Percentiles rank a stretch among this genome's conserved stretches.
phyloP scores from a whole-genome alignment of 257 asterid species.

The Nicotiana noctiflora region DNA sequence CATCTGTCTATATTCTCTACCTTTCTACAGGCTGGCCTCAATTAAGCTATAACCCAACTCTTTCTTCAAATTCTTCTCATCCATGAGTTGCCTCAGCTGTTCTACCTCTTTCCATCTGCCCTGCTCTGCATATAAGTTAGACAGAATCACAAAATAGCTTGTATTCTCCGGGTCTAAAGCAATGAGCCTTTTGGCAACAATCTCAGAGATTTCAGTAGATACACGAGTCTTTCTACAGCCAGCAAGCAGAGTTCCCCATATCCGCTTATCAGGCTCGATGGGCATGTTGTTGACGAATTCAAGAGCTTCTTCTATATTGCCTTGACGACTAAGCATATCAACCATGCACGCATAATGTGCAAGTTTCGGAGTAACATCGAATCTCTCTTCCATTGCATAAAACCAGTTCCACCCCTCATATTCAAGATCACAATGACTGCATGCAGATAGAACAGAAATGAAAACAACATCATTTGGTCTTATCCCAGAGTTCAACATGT shows the following conservation, averaged over 20 bases:
- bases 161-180: constrained; percentile 44
- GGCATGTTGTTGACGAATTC: constrained; percentile 67
- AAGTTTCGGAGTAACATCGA: constrained; percentile 47
- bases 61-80: constrained; percentile 43
- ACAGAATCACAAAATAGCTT: constrained; percentile 47
- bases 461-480: constrained; percentile 66
- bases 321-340: constrained; percentile 86
- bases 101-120: constrained; percentile 76
- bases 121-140: constrained; percentile 61
- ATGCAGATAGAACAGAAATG: constrained; percentile 65
- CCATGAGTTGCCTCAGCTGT: constrained; percentile 43
- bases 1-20: not conserved
- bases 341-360: constrained; percentile 89
- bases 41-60: constrained; percentile 47
- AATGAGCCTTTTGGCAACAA: constrained; percentile 43
- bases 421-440: constrained; percentile 81
- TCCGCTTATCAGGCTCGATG: constrained; percentile 60
- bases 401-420: constrained; percentile 88
- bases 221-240: constrained; percentile 53
- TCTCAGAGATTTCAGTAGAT: constrained; percentile 35
- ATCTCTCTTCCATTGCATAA: constrained; percentile 47
- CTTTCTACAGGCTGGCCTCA: constrained; percentile 6
- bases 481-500: constrained; percentile 51
- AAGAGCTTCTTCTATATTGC: constrained; percentile 69
- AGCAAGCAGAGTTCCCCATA: constrained; percentile 82